These are phyloP conservation scores for Adiantum capillusveneris DNA, from an alignment of 75 land plant species.

Conservation along the genomic window DNA sequence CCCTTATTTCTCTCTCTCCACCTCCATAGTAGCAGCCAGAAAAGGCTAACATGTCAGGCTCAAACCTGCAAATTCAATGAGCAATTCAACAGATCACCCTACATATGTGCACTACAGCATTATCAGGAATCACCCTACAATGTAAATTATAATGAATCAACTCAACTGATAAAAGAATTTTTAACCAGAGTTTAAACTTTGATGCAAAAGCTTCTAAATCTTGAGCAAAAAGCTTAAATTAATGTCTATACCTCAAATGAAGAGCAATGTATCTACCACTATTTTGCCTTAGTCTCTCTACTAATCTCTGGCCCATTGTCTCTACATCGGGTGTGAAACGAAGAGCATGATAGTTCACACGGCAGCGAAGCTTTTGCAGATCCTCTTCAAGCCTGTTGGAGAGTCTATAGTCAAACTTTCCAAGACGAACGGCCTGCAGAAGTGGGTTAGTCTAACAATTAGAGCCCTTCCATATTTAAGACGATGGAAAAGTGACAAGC, in stretches of 20 bases:
- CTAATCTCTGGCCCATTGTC: slow-evolving; percentile 59
- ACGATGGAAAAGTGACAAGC: background rate
- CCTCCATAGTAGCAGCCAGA: slow-evolving; percentile 98
- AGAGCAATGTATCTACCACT: slow-evolving; percentile 76
- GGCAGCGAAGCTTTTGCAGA: slow-evolving; percentile 83
- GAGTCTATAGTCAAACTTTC: slow-evolving; percentile 93
- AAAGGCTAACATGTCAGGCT: slow-evolving; percentile 97
- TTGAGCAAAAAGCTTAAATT: background rate
- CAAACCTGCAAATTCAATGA: slow-evolving; percentile 50
- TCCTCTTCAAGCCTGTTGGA: slow-evolving; percentile 70
- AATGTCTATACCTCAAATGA: slow-evolving; percentile 66
- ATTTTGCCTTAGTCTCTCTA: slow-evolving; percentile 59
- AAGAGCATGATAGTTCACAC: slow-evolving; percentile 85
- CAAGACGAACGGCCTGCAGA: slow-evolving; percentile 64
- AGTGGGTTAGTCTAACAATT: background rate
- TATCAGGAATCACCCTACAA: too few relatives aligned
- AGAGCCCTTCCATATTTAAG: background rate
- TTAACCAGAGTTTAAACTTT: background rate
- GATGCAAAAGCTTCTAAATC: background rate
- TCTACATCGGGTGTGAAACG: slow-evolving; percentile 57
- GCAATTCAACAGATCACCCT: background rate
- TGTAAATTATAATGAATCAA: background rate
- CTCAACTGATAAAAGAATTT: background rate
- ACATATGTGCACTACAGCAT: background rate
- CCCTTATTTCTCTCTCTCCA: slow-evolving; percentile 77